Conservation (phyloP, 176 grass and related monocot genomes). For the Elymus sibiricus region DNA sequence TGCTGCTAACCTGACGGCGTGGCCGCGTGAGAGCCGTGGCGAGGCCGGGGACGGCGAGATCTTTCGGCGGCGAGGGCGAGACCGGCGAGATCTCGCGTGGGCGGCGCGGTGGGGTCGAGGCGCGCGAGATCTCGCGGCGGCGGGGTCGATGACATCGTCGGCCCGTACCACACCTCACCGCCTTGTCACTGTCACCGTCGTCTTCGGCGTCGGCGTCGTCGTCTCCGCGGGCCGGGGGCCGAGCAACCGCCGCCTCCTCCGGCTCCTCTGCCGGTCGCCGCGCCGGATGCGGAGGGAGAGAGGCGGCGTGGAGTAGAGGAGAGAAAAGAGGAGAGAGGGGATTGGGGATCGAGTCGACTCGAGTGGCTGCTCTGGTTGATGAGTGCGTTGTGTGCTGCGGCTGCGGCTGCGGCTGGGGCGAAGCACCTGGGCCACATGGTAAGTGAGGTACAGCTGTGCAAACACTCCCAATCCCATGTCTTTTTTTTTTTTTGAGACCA, state of each 20-base stretch:
- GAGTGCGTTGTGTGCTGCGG: neutral
- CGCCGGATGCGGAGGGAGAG: neutral
- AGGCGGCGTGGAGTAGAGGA: neutral
- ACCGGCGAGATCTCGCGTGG: neutral
- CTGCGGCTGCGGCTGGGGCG: neutral
- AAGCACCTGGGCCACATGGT: slow-evolving; percentile 6
- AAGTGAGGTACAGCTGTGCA: slow-evolving; percentile 13
- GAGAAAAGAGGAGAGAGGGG: neutral
- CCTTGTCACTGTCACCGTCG: neutral
- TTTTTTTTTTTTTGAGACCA: no score
- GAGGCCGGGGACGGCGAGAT: slow-evolving; percentile 11
- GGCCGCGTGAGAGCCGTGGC: neutral
- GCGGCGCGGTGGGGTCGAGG: neutral
- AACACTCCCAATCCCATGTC: no score
- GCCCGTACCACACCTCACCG: neutral
- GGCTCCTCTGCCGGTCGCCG: neutral
- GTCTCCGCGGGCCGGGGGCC: neutral
- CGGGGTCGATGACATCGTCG: slow-evolving; percentile 9
- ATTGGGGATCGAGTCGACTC: slow-evolving; percentile 4
- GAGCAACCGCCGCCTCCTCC: neutral
- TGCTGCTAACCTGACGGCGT: neutral
- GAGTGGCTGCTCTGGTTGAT: slow-evolving; percentile 13
- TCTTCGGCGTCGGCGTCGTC: neutral
- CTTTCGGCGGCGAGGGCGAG: slow-evolving; percentile 6
- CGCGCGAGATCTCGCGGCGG: slow-evolving; percentile 7